Conservation (phyloP, 495 filamentous ascomycete species). For the Annulohypoxylon moriforme region DNA sequence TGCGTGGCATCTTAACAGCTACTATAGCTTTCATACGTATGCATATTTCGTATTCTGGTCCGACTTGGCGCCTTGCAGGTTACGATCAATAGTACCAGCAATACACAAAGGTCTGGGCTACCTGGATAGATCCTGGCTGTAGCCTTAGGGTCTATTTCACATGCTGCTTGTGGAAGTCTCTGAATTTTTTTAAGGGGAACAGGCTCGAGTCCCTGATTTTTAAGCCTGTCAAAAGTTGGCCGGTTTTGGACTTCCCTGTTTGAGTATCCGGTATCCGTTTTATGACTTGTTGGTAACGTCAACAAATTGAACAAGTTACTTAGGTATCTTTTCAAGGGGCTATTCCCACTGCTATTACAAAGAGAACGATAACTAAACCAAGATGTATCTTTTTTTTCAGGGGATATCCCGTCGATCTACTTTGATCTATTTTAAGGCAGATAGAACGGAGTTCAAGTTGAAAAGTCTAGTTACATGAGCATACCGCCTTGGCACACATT, state of each 20-base stretch:
- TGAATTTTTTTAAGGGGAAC: not conserved
- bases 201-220: not conserved
- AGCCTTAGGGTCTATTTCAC: conserved; percentile 16
- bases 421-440: conserved; percentile 25
- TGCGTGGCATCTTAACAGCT: conserved; percentile 23
- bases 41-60: conserved; percentile 43
- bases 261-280: conserved; percentile 7
- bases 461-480: not conserved
- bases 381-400: not conserved
- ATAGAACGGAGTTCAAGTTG: conserved; percentile 6
- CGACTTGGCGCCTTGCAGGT: conserved; percentile 41
- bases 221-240: conserved; percentile 6
- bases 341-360: not conserved
- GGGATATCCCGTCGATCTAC: conserved; percentile 10
- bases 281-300: not conserved
- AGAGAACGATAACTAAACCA: not conserved
- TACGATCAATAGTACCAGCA: conserved; percentile 28
- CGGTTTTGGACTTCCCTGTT: conserved; percentile 1
- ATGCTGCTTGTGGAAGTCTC: conserved; percentile 13
- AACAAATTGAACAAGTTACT: not conserved
- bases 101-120: conserved; percentile 21
- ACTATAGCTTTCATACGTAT: conserved; percentile 32
- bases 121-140: conserved; percentile 13
- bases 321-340: not conserved
- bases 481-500: conserved; percentile 22